These are phyloP conservation scores for Tephrocybe sp. DNA, from an alignment of 768 basidiomycete genomes.

Conservation along the genomic window DNA sequence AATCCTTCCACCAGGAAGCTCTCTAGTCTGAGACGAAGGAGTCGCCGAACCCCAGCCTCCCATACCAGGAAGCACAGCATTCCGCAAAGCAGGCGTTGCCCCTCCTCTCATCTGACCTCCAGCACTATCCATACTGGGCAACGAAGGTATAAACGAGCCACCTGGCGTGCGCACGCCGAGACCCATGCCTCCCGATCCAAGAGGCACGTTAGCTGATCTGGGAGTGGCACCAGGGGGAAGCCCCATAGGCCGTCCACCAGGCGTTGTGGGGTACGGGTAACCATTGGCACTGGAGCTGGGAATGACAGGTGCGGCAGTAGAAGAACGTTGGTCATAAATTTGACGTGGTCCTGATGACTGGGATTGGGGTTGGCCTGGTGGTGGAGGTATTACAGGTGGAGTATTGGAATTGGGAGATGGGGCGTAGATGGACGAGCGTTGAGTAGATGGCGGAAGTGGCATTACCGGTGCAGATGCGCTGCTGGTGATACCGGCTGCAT, in stretches of 20 bases:
- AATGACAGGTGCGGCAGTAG: background rate
- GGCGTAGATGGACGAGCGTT: background rate
- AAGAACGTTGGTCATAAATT: slow-evolving; percentile 2
- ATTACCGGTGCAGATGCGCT: background rate
- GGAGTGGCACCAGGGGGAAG: background rate
- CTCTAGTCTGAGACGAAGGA: slow-evolving; percentile 4
- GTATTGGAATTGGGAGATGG: background rate
- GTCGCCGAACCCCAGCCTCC: background rate
- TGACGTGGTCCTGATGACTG: background rate
- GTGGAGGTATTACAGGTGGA: background rate
- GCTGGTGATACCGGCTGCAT: background rate
- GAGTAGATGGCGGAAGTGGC: background rate
- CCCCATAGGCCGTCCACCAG: background rate
- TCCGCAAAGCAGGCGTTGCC: background rate
- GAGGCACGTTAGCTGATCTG: background rate
- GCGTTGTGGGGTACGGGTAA: background rate
- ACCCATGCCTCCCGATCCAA: background rate
- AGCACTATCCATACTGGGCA: background rate
- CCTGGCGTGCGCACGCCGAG: background rate
- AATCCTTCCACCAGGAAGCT: background rate
- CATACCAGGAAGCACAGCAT: background rate
- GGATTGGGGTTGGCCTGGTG: slow-evolving; percentile 1
- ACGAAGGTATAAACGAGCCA: background rate
- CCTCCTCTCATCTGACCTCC: background rate
- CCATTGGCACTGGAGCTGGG: slow-evolving; percentile 6